Evolutionary conservation across 1,139 yeast genomes (phyloP).

Genomic region (Meyerozyma athensensis): DNA sequence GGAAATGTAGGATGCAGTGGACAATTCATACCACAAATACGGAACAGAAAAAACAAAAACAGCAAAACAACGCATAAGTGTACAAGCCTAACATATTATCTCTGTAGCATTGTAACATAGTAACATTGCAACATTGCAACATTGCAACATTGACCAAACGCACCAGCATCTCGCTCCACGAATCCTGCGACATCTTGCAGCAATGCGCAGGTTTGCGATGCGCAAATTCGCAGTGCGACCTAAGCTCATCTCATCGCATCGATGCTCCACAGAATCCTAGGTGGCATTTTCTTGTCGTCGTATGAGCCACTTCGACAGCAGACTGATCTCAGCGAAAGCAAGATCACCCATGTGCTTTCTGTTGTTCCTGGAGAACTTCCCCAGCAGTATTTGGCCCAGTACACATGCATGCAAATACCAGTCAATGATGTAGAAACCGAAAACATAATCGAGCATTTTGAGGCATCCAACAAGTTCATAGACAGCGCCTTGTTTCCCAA

Average conservation of each 20-base stretch:
- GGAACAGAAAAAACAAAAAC: too few species aligned
- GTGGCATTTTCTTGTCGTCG: constrained; percentile 61
- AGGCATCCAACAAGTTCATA: constrained; percentile 60
- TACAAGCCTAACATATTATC: too few species aligned
- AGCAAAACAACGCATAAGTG: too few species aligned
- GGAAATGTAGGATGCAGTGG: too few species aligned
- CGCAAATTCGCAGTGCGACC: background rate
- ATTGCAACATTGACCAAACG: too few species aligned
- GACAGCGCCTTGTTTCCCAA: constrained; percentile 53
- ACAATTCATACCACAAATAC: too few species aligned
- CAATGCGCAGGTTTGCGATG: too few species aligned
- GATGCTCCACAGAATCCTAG: constrained; percentile 47
- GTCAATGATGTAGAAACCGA: constrained; percentile 64
- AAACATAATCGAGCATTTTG: constrained; percentile 60
- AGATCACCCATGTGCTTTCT: constrained; percentile 67
- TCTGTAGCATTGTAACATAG: too few species aligned
- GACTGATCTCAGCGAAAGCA: constrained; percentile 38
- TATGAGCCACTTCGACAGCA: constrained; percentile 46
- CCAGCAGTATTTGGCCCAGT: constrained; percentile 39
- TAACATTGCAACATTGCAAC: too few species aligned
- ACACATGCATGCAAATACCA: constrained; percentile 58
- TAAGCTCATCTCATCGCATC: background rate
- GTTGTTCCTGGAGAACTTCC: constrained; percentile 64
- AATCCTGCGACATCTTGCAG: too few species aligned
- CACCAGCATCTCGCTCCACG: too few species aligned